These are phyloP conservation scores for Podospora pseudocomata DNA, from an alignment of 495 filamentous ascomycete genomes.

Conservation along the genomic window DNA sequence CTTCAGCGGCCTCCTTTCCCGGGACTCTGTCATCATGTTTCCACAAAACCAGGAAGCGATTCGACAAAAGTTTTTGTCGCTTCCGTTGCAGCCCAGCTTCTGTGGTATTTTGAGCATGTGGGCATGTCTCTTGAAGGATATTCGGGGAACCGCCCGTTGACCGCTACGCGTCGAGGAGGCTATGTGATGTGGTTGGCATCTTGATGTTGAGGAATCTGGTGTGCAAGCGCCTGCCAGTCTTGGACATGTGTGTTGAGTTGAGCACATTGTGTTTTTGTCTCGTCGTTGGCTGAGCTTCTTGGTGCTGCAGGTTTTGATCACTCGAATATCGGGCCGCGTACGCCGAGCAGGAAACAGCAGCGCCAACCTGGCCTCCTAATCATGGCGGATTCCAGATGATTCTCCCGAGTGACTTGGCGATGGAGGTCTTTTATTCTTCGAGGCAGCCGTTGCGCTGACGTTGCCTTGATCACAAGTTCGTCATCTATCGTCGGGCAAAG, in stretches of 20 bases:
- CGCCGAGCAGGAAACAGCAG: background rate
- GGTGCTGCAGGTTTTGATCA: constrained; percentile 1
- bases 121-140: background rate
- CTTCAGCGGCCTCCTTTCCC: constrained; percentile 4
- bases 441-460: background rate
- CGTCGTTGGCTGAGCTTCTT: constrained; percentile 1
- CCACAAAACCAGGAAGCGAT: constrained; percentile 4
- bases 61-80: background rate
- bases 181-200: constrained; percentile 1
- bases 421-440: background rate
- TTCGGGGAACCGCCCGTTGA: constrained; percentile 3
- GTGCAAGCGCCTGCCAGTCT: background rate
- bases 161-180: background rate
- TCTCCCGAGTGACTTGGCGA: background rate
- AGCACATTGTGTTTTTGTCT: background rate
- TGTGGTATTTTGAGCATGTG: background rate
- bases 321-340: constrained; percentile 1
- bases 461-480: background rate
- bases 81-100: background rate
- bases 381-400: background rate
- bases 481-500: background rate
- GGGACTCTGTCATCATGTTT: background rate
- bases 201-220: background rate
- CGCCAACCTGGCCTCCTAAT: background rate
- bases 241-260: background rate